Percentiles rank a stretch among this genome's conserved stretches.
Conservation (phyloP, 139 green algal genomes). For the Chlamydomonas sphaeroides region DNA sequence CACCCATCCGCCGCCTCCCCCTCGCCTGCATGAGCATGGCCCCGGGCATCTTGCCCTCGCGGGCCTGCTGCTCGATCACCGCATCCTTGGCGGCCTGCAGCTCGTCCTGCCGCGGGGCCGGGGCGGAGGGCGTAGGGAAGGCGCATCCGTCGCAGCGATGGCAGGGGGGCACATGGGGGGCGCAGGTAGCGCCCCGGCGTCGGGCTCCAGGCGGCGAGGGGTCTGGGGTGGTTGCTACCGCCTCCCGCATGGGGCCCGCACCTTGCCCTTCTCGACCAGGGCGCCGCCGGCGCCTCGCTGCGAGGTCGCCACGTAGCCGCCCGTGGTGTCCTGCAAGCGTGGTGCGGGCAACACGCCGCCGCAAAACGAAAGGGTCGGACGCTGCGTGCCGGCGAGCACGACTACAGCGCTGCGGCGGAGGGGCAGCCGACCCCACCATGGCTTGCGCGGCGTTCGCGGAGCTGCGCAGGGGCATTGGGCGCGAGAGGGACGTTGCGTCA, state of each 20-base stretch:
- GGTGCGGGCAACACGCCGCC: too few relatives aligned
- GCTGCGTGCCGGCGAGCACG: too few relatives aligned
- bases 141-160: too few relatives aligned
- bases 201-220: background rate
- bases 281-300: background rate
- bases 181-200: background rate
- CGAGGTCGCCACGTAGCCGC: background rate
- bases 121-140: too few relatives aligned
- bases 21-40: slow-evolving; percentile 32
- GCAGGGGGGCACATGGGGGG: background rate
- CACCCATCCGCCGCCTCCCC: too few relatives aligned
- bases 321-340: slow-evolving; percentile 17
- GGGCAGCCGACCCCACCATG: too few relatives aligned
- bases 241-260: background rate
- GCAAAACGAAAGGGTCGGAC: too few relatives aligned
- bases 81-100: slow-evolving; percentile 24
- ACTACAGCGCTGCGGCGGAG: too few relatives aligned
- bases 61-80: slow-evolving; percentile 9
- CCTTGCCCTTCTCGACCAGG: slow-evolving; percentile 19
- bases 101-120: background rate
- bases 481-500: too few relatives aligned
- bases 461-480: too few relatives aligned
- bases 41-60: slow-evolving; percentile 27
- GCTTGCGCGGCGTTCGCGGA: too few relatives aligned
- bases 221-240: background rate